Base-by-base conservation (phyloP, 805 yeast species). In the Kodamaea lidongshanica region DNA sequence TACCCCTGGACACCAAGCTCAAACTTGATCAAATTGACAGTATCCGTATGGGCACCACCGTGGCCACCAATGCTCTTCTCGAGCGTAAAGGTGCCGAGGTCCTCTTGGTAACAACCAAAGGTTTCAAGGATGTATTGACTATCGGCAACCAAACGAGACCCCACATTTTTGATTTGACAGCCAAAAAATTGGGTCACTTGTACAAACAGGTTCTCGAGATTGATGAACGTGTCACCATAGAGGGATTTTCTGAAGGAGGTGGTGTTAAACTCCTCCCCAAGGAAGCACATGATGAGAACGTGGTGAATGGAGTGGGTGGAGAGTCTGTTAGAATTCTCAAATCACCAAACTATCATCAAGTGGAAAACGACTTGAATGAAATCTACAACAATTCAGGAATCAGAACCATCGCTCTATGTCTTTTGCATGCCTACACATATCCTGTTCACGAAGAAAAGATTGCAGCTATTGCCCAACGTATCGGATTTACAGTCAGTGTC, bases 61-160 rank as follows among this genome's bases (percentile, higher is more conserved):
- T 87, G 7, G 97, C 98, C 2, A 89, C 97, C 6, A 89, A 89
- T 58, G 96, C 97, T 1, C 67, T 92, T 19, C 65, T 89, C 37
- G 97, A 89, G 50, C 70, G 97, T 39, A 87, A 87, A 49, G 98
- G 97, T 30, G 94, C 87, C 34, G 62, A 76, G 18, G 88, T 94
- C 44, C 94, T 92, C 2, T 66, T 89, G 36, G 56, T 88, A 4
- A 86, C 94, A 3, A 84, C 96, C 10, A 80, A 77, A 45, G 98
- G 96, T 0, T 89, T 86, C 57, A 74, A 74, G 42, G 96, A 89
- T 48, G 76, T 83, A 22, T 61, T 89, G 38, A 56, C 66, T 2
- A 88, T 89, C 42, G 97, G 97, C 3, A 87, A 85, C 48, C 97
- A 89, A 53, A 74, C 95, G 2, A 68, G 97, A 45, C 97, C 97